Conservation (phyloP, 306 rosid species). For the Lagenaria siceraria region DNA sequence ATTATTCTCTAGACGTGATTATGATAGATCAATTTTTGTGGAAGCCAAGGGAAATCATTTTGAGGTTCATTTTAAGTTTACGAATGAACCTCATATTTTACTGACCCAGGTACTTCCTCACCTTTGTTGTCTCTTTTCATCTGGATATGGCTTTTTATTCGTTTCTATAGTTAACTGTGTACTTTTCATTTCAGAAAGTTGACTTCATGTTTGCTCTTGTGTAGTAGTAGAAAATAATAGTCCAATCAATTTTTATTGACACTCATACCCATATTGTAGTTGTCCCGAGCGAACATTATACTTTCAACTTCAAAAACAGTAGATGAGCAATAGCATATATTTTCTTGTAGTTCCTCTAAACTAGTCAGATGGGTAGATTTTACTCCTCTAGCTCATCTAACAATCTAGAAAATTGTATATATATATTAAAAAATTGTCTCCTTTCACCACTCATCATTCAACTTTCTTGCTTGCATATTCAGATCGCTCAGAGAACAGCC, state of each 20-base stretch:
- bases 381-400: neutral
- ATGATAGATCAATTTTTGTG: conserved; percentile 43
- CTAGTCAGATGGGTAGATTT: neutral
- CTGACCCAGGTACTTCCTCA: conserved; percentile 56
- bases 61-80: conserved; percentile 57
- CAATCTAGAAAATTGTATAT: too few species aligned
- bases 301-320: neutral
- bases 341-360: neutral
- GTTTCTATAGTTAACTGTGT: neutral
- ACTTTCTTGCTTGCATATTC: conserved; percentile 1
- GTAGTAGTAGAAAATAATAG: neutral
- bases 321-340: neutral
- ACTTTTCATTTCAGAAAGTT: neutral
- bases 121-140: neutral
- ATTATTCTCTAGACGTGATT: conserved; percentile 15
- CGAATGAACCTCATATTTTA: conserved; percentile 54
- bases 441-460: conserved; percentile 2
- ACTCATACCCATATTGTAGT: neutral
- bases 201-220: neutral
- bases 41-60: conserved; percentile 44
- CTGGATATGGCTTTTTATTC: neutral
- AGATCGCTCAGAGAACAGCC: conserved; percentile 73
- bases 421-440: neutral
- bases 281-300: neutral
- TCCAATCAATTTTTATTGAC: neutral